These are phyloP conservation scores for Aspergillus sp. DNA, from an alignment of 2,329 filamentous ascomycete species.

Conservation along the genomic window DNA sequence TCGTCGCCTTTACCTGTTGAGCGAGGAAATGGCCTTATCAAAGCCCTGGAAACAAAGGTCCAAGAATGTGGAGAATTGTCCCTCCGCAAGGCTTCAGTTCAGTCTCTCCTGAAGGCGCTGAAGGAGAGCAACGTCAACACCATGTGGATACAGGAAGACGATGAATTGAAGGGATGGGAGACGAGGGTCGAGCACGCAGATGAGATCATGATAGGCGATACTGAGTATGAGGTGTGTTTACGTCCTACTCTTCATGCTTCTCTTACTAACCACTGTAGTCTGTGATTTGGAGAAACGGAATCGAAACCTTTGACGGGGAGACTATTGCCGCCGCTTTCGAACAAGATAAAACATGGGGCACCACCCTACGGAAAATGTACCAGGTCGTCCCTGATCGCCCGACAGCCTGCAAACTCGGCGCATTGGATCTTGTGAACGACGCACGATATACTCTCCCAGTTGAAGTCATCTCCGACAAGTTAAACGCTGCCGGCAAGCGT, in stretches of 20 bases:
- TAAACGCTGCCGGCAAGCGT: constrained; percentile 23
- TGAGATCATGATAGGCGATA: constrained; percentile 45
- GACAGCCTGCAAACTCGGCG: constrained; percentile 42
- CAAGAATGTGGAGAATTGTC: constrained; percentile 26
- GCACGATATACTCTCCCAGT: constrained; percentile 32
- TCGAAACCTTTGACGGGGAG: constrained; percentile 36
- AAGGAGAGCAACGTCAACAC: constrained; percentile 40
- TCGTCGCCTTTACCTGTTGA: constrained; percentile 44
- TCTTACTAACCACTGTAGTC: constrained; percentile 30
- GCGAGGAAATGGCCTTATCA: constrained; percentile 32
- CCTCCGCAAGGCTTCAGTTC: constrained; percentile 31
- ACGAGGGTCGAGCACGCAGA: constrained; percentile 31
- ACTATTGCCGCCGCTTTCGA: constrained; percentile 38
- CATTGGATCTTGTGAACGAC: constrained; percentile 37
- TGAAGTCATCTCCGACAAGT: constrained; percentile 30
- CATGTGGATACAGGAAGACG: constrained; percentile 45
- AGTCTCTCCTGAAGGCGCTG: constrained; percentile 35
- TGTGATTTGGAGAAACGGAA: constrained; percentile 46
- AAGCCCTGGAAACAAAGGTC: constrained; percentile 28
- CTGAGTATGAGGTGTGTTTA: constrained; percentile 42
- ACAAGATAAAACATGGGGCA: constrained; percentile 27
- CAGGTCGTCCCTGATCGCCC: constrained; percentile 42
- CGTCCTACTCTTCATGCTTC: not conserved
- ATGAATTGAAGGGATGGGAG: constrained; percentile 40
- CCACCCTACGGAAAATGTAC: constrained; percentile 41